These are phyloP conservation scores for Vigna unguiculata DNA, from an alignment of 306 rosid species.

Conservation along the genomic window DNA sequence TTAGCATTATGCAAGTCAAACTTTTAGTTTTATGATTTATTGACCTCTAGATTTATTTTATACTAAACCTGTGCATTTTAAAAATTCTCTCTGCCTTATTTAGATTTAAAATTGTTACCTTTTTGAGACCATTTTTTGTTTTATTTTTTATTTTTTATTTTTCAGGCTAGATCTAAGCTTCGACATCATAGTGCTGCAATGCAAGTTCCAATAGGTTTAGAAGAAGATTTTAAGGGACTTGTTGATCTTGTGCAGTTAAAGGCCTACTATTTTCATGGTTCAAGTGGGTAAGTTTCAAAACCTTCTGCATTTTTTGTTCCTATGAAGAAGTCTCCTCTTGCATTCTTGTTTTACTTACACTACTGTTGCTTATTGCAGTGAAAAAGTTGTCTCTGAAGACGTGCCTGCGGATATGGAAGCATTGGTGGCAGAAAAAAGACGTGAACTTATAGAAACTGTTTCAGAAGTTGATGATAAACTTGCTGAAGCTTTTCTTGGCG, in stretches of 20 bases:
- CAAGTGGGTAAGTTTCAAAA: conserved; percentile 75
- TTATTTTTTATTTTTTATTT: conserved; percentile 5
- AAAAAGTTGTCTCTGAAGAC: conserved; percentile 72
- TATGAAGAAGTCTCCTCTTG: neutral
- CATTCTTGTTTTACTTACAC: conserved; percentile 26
- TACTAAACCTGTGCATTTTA: neutral
- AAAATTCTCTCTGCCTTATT: conserved; percentile 4
- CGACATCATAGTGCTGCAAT: conserved; percentile 97
- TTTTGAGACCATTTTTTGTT: conserved; percentile 14
- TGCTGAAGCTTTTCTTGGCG: conserved; percentile 92
- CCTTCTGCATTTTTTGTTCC: conserved; percentile 6
- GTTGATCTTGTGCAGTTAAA: conserved; percentile 89
- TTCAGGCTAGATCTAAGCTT: conserved; percentile 93
- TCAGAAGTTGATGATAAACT: conserved; percentile 97
- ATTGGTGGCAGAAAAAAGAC: conserved; percentile 86
- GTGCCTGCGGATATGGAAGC: conserved; percentile 84
- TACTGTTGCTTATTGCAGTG: conserved; percentile 60
- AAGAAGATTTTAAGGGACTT: conserved; percentile 92
- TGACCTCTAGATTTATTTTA: conserved; percentile 31
- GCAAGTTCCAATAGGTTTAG: conserved; percentile 97
- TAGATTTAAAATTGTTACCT: conserved; percentile 5
- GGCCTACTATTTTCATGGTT: conserved; percentile 86
- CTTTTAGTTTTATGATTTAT: conserved; percentile 18
- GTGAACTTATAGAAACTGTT: conserved; percentile 84
- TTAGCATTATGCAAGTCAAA: neutral